Percentiles rank a stretch among this genome's conserved stretches.
These are phyloP conservation scores for Candida namnaoensis DNA, from an alignment of 805 yeast genomes.

Conservation along the genomic window DNA sequence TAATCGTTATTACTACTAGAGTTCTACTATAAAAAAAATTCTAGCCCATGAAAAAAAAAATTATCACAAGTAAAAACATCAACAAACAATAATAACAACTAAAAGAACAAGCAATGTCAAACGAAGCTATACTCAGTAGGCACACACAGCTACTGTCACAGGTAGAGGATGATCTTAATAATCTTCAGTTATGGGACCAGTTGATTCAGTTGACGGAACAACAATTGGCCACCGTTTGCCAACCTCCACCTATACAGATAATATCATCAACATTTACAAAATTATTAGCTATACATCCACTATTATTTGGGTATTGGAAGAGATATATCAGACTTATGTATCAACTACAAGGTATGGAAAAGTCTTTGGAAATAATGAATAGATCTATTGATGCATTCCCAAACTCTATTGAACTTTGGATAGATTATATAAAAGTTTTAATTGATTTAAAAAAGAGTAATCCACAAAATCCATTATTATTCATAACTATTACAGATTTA, in stretches of 20 bases:
- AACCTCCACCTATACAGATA: constrained; percentile 4
- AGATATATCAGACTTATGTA: constrained; percentile 45
- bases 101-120: background rate
- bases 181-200: background rate
- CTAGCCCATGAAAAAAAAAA: too few relatives aligned
- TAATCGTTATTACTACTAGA: too few relatives aligned
- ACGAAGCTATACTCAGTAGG: background rate
- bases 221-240: background rate
- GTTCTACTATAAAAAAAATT: too few relatives aligned
- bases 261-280: constrained; percentile 28
- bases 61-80: too few relatives aligned
- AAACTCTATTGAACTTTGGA: constrained; percentile 58
- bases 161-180: background rate
- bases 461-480: background rate
- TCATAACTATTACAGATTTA: background rate
- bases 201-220: background rate
- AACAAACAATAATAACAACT: too few relatives aligned
- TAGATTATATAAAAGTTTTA: constrained; percentile 51
- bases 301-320: constrained; percentile 56
- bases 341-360: constrained; percentile 44
- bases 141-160: background rate
- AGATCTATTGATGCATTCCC: constrained; percentile 43
- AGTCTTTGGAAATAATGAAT: constrained; percentile 35
- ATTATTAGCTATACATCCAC: constrained; percentile 48
- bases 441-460: constrained; percentile 8